phyloP scores from a whole-genome alignment of 768 basidiomycete genomes.

The Hysterangium stoloniferum region DNA sequence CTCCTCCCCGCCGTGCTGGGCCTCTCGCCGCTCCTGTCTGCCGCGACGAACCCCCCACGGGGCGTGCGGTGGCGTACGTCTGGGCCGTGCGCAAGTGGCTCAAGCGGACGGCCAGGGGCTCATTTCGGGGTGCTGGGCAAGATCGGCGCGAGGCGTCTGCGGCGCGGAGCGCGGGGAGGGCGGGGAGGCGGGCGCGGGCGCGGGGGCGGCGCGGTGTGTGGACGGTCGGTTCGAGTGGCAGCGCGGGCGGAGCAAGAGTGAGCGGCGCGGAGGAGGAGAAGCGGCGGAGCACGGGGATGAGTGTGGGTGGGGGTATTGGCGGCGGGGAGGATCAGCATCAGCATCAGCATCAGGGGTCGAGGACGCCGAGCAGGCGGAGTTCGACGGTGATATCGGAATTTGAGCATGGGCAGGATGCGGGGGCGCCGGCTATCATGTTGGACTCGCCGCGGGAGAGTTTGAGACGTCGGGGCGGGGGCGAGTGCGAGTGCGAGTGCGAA shows the following conservation, averaged over 20 bases:
- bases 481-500: too few species aligned
- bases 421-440: neutral
- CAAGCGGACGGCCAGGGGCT: constrained; percentile 41
- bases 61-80: constrained; percentile 47
- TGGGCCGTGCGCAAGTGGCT: constrained; percentile 76
- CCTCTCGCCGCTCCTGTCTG: constrained; percentile 57
- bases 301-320: constrained; percentile 19
- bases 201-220: constrained; percentile 30
- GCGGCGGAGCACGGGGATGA: constrained; percentile 22
- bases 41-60: constrained; percentile 32
- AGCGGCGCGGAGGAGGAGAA: constrained; percentile 36
- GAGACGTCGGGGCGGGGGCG: too few species aligned
- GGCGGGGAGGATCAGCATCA: constrained; percentile 19
- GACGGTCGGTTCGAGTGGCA: constrained; percentile 82
- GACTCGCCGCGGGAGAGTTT: neutral
- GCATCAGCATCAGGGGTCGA: too few species aligned
- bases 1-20: constrained; percentile 51
- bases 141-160: constrained; percentile 6
- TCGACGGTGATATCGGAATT: neutral
- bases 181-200: too few species aligned
- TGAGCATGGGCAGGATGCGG: neutral
- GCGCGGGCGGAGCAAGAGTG: constrained; percentile 34
- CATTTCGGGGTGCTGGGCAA: constrained; percentile 38
- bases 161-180: too few species aligned
- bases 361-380: constrained; percentile 14